Conservation (phyloP, 371 early-diverging fungal species). For the Choanephora cucurbitarum region DNA sequence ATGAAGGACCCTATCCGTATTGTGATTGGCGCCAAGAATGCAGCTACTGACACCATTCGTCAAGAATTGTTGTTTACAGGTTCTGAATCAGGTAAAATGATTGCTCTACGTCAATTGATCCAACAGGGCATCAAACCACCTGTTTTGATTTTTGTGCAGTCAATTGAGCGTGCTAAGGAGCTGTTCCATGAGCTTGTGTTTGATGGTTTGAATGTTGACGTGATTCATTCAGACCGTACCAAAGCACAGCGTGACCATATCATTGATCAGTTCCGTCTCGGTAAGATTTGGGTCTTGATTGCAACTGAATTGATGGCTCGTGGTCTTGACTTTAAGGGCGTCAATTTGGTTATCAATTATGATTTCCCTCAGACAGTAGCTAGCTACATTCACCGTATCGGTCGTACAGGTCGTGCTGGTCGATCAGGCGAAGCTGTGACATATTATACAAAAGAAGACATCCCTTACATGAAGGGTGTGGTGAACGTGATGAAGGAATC, state of each 20-base stretch:
- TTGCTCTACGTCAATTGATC: slow-evolving; percentile 89
- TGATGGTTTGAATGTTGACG: slow-evolving; percentile 96
- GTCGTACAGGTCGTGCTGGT: slow-evolving; percentile 93
- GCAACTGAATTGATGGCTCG: slow-evolving; percentile 97
- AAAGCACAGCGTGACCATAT: slow-evolving; percentile 91
- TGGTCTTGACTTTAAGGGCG: slow-evolving; percentile 94
- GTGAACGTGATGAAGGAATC: slow-evolving; percentile 96
- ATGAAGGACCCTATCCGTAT: slow-evolving; percentile 90
- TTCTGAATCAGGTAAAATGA: slow-evolving; percentile 90
- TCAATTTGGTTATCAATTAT: slow-evolving; percentile 92
- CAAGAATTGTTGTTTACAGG: slow-evolving; percentile 93
- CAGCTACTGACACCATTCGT: slow-evolving; percentile 89
- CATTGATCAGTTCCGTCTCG: slow-evolving; percentile 86
- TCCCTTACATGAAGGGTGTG: slow-evolving; percentile 82
- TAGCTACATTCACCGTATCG: slow-evolving; percentile 94
- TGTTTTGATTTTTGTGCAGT: slow-evolving; percentile 93
- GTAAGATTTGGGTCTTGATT: slow-evolving; percentile 94
- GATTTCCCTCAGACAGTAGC: slow-evolving; percentile 95
- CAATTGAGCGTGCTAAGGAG: slow-evolving; percentile 94
- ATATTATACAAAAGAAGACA: slow-evolving; percentile 93
- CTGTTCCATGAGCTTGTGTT: slow-evolving; percentile 93
- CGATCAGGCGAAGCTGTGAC: slow-evolving; percentile 80
- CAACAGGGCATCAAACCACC: slow-evolving; percentile 86
- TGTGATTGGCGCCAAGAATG: slow-evolving; percentile 90
- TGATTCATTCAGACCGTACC: slow-evolving; percentile 92